Base-by-base conservation (phyloP, 2,329 filamentous ascomycete genomes). In the Ramichloridium luteum region DNA sequence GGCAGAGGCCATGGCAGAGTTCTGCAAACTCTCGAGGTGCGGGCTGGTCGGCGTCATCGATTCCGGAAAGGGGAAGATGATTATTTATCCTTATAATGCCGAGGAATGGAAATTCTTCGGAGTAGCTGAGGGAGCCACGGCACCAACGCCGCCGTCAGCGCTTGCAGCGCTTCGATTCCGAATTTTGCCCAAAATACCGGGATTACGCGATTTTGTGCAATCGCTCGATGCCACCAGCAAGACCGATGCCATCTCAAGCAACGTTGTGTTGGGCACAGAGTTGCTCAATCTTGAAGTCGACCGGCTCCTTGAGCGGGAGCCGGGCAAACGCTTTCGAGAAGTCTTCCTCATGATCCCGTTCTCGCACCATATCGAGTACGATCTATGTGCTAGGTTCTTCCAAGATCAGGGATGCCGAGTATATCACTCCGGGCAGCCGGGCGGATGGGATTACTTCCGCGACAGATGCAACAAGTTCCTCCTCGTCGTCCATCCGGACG, bases 401-500 rank as follows among this genome's bases (percentile, higher is more conserved):
- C 32, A 37, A 15, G 32, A 32, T 9, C 30, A 35, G 6, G 32
- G 38, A 6, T 43, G 40, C 27, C 49, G 40, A 30, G 40, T 54
- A 13, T 48, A 47, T 20, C 35, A 40, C 15, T 45, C 48, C 5
- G 38, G 36, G 3, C 38, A 32, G 2, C 23, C 37, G n/a, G 46
- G 41, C 13, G 40, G 44, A 1, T 55, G 51, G 51, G 31, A 40
- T 4, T 43, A 47, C 18, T 52, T 51, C 29, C 36, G 39, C 12
- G 18, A 30, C 11, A 36, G 31, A 5, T 27, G 33, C 13, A 15
- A 33, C 9, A 32, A 25, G 13, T 20, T 8, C 16, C 22, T 44
- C 4, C 48, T 59, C 27, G 32, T 39, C 44, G 48, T 47, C 36
- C 47, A 51, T 20, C 35, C 56, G 3, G 50, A 55, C 8, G 51